Evolutionary conservation across 495 filamentous ascomycete genomes (phyloP).

Genomic region (Aspergillus steynii): DNA sequence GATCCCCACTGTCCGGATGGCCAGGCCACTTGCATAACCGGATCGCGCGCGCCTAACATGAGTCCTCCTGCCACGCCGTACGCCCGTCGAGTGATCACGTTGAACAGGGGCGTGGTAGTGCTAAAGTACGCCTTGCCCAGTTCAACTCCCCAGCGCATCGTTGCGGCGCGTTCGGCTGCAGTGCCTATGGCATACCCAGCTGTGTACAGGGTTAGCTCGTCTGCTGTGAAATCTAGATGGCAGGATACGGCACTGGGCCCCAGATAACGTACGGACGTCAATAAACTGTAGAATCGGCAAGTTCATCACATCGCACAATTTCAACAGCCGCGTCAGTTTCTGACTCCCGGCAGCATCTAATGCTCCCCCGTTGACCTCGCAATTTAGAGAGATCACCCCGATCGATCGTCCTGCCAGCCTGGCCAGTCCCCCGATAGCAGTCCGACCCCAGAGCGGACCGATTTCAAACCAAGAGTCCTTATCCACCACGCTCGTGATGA

Average conservation of each 20-base stretch:
- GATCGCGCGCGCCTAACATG: conserved; percentile 62
- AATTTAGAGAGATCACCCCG: conserved; percentile 57
- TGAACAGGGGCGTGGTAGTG: conserved; percentile 61
- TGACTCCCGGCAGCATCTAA: conserved; percentile 60
- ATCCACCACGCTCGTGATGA: conserved; percentile 59
- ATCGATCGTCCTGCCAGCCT: conserved; percentile 55
- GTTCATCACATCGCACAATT: conserved; percentile 65
- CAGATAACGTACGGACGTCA: conserved; percentile 49
- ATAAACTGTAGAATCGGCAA: conserved; percentile 63
- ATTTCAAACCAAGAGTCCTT: conserved; percentile 61
- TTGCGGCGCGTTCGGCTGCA: conserved; percentile 59
- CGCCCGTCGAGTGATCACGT: conserved; percentile 55
- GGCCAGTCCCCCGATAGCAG: conserved; percentile 59
- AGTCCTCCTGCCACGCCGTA: conserved; percentile 63
- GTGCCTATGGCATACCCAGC: conserved; percentile 64
- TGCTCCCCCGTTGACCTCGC: conserved; percentile 61
- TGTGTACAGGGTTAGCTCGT: conserved; percentile 16
- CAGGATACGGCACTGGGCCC: neutral
- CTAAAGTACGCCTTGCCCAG: conserved; percentile 59
- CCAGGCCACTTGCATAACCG: conserved; percentile 61
- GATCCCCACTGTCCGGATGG: conserved; percentile 62
- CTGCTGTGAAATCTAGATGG: neutral
- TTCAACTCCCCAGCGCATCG: conserved; percentile 62
- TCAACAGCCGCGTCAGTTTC: conserved; percentile 58
- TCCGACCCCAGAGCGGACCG: conserved; percentile 60